phyloP scores from a whole-genome alignment of 2,329 filamentous ascomycete genomes.

The Karstenula rhodostoma region DNA sequence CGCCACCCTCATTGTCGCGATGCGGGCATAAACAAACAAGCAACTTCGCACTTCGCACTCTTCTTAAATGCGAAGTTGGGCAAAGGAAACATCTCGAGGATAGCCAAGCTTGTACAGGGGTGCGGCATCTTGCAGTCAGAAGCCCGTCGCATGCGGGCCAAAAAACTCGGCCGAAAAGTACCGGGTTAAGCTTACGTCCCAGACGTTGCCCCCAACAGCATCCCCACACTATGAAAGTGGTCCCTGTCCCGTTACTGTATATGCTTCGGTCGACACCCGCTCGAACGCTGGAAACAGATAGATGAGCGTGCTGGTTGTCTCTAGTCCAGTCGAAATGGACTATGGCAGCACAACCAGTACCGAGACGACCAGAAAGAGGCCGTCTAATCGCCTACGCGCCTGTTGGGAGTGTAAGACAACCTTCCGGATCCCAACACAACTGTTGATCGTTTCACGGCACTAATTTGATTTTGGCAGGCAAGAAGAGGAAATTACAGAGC shows the following conservation, averaged over 20 bases:
- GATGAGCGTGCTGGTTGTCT: conserved; percentile 19
- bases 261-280: conserved; percentile 22
- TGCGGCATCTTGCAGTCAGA: conserved; percentile 13
- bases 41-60: conserved; percentile 6
- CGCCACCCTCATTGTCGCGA: not conserved
- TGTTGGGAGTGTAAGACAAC: conserved; percentile 47
- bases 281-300: conserved; percentile 12
- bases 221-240: conserved; percentile 46
- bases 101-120: not conserved
- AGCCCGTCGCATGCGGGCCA: conserved; percentile 30
- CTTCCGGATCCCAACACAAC: not conserved
- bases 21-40: not conserved
- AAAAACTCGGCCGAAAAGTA: conserved; percentile 38
- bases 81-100: not conserved
- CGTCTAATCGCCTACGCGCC: conserved; percentile 37
- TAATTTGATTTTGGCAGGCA: conserved; percentile 37
- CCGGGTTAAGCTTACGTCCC: conserved; percentile 19
- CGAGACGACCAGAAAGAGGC: conserved; percentile 33
- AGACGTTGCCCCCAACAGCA: conserved; percentile 33
- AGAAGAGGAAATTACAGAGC: conserved; percentile 37
- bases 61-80: conserved; percentile 4
- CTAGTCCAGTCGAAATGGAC: conserved; percentile 28
- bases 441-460: conserved; percentile 12
- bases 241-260: conserved; percentile 25
- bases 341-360: conserved; percentile 25